Evolutionary conservation across 2,329 filamentous ascomycete species (phyloP).

Genomic region (Dothistroma pini): DNA sequence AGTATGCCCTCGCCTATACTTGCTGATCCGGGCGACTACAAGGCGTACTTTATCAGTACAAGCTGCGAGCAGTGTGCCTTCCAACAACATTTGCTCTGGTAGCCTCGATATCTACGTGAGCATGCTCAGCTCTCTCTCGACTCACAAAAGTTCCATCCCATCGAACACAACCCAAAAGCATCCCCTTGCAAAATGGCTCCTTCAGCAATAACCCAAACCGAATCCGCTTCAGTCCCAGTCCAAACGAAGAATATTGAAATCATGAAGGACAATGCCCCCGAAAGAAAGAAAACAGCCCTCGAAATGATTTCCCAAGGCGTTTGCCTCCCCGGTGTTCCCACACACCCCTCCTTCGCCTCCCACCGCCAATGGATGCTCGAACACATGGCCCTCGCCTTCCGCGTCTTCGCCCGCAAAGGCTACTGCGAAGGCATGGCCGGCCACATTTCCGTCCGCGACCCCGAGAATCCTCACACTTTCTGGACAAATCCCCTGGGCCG

Average conservation of each 20-base stretch:
- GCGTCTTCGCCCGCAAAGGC: constrained; percentile 62
- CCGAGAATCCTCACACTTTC: constrained; percentile 57
- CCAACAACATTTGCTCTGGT: background rate
- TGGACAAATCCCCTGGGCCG: constrained; percentile 67
- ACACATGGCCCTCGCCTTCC: constrained; percentile 65
- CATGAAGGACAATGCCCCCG: constrained; percentile 9
- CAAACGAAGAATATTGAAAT: constrained; percentile 13
- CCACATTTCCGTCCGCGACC: constrained; percentile 65
- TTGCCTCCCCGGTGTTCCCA: constrained; percentile 53
- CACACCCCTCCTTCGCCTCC: constrained; percentile 50
- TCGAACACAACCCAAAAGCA: background rate
- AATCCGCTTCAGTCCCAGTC: constrained; percentile 16
- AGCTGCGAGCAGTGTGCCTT: background rate
- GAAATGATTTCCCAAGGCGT: constrained; percentile 46
- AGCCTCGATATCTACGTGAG: background rate
- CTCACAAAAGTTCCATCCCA: background rate
- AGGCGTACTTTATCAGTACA: constrained; percentile 1
- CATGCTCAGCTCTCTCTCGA: background rate
- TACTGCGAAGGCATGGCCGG: constrained; percentile 67
- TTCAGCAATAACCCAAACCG: constrained; percentile 25
- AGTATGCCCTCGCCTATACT: too few relatives aligned
- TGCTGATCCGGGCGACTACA: background rate
- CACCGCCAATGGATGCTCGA: constrained; percentile 61
- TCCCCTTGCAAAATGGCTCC: constrained; percentile 25
- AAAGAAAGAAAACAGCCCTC: constrained; percentile 33